Percentiles rank a stretch among this genome's conserved stretches.
These are phyloP conservation scores for Lotus japonicus DNA, from an alignment of 306 rosid genomes.

Conservation along the genomic window DNA sequence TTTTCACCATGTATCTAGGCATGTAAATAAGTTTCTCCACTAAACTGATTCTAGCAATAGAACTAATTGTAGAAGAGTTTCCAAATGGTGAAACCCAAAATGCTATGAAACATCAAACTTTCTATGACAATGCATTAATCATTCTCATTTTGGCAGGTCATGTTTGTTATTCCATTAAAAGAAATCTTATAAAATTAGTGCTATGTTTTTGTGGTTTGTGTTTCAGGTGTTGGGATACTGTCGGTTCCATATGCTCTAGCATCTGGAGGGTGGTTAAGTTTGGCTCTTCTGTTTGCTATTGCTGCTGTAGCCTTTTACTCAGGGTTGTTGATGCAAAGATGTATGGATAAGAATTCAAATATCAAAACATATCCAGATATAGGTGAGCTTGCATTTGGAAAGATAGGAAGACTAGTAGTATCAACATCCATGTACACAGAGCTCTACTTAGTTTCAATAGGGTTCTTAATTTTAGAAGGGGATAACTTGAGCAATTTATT, in stretches of 20 bases:
- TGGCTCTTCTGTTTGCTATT: conserved; percentile 44
- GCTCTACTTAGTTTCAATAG: conserved; percentile 67
- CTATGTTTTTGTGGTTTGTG: neutral
- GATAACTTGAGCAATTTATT: conserved; percentile 62
- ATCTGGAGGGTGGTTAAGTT: conserved; percentile 78
- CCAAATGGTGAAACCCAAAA: too few relatives aligned
- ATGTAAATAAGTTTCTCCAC: too few relatives aligned
- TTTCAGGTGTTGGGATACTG: conserved; percentile 71
- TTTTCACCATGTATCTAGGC: too few relatives aligned
- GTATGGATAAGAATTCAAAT: conserved; percentile 57
- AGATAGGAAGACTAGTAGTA: conserved; percentile 41
- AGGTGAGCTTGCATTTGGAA: conserved; percentile 74
- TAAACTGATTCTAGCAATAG: too few relatives aligned
- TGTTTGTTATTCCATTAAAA: too few relatives aligned
- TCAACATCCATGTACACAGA: conserved; percentile 57
- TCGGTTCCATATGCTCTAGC: conserved; percentile 85
- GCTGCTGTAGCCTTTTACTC: conserved; percentile 52
- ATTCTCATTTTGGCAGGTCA: too few relatives aligned
- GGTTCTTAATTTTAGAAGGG: conserved; percentile 76
- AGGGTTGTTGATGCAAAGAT: conserved; percentile 55
- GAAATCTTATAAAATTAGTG: neutral
- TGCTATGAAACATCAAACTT: too few relatives aligned
- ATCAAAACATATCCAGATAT: conserved; percentile 68
- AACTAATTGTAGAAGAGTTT: too few relatives aligned
- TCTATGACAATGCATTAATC: too few relatives aligned